phyloP scores from a whole-genome alignment of 1,139 yeast genomes.

The Spathaspora sp. region DNA sequence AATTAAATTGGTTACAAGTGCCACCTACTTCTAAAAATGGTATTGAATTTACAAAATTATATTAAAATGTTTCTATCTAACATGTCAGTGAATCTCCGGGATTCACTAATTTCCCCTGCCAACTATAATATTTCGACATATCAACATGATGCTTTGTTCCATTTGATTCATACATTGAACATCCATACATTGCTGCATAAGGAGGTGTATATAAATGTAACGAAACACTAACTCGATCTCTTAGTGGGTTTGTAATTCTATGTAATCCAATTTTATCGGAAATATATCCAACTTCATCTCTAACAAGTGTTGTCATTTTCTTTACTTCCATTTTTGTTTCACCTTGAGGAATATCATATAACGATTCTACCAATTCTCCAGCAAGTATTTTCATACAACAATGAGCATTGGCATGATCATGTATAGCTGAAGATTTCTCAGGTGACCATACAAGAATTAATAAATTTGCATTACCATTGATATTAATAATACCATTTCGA shows the following conservation, averaged over 20 bases:
- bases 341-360: slow-evolving; percentile 51
- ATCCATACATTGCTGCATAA: slow-evolving; percentile 68
- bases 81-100: slow-evolving; percentile 32
- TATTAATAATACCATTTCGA: slow-evolving; percentile 65
- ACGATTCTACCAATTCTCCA: slow-evolving; percentile 59
- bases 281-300: slow-evolving; percentile 64
- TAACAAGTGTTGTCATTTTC: slow-evolving; percentile 33
- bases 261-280: slow-evolving; percentile 68
- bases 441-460: slow-evolving; percentile 74
- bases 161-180: slow-evolving; percentile 56
- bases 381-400: slow-evolving; percentile 64
- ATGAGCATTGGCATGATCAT: slow-evolving; percentile 79
- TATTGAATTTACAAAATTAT: slow-evolving; percentile 53
- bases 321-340: slow-evolving; percentile 29
- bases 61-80: slow-evolving; percentile 15
- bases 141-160: slow-evolving; percentile 58
- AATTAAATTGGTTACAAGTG: slow-evolving; percentile 72
- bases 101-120: slow-evolving; percentile 52
- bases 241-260: slow-evolving; percentile 54
- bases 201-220: slow-evolving; percentile 80
- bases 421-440: slow-evolving; percentile 63
- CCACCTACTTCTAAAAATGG: slow-evolving; percentile 65
- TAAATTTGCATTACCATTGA: slow-evolving; percentile 68
- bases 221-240: slow-evolving; percentile 55
- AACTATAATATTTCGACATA: slow-evolving; percentile 61